Base-by-base conservation (phyloP, 139 green algal genomes). In the Nannochloris sp. region DNA sequence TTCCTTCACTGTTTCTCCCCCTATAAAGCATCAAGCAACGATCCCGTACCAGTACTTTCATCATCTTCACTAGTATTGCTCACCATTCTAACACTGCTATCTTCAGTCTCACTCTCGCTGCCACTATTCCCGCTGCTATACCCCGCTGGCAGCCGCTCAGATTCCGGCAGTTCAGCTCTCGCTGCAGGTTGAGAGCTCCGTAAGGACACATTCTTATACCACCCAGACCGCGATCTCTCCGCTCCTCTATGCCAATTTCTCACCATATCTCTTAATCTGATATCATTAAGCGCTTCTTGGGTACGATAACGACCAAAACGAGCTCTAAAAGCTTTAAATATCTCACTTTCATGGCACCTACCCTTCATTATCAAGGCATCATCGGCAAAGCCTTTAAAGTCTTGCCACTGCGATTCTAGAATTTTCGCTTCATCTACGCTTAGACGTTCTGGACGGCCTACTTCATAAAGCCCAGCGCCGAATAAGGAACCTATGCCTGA, bases 301-400 rank as follows among this genome's bases (percentile, higher is more conserved):
- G 25, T 64, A 13, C 81, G 72, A 45, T 83, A 87, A 31, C 60
- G 65, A 9, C 62, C 44, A 30, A 58, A 57, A 24, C 60, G 30
- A n/a, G 32, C 29, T 3, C 80, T 46, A 64, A 90, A 88, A 15
- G 70, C 74, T 0, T 36, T 39, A 32, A 71, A 70, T 7, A 94
- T 68, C 31, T 93, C 86, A 23, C 58, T 82, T 74, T 92, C 85
- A 48, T 93, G 86, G 69, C 83, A 89, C 14, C 78, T 64, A 6
- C 85, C 86, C 3, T 29, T 48, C 1, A 70, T 76, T 63, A 79
- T 65, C 36, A 92, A 68, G 14, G 58, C 45, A 44, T 36, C 54
- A 13, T 85, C 46, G 3, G 83, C 85, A 67, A 82, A 93, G 3
- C 12, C 6, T 7, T 67, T 75, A 67, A 93, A 93, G 13, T 91